Percentiles rank a stretch among this genome's conserved stretches.
Evolutionary conservation across 73 alveolate species (phyloP).

Genomic region (Stentor coeruleus): DNA sequence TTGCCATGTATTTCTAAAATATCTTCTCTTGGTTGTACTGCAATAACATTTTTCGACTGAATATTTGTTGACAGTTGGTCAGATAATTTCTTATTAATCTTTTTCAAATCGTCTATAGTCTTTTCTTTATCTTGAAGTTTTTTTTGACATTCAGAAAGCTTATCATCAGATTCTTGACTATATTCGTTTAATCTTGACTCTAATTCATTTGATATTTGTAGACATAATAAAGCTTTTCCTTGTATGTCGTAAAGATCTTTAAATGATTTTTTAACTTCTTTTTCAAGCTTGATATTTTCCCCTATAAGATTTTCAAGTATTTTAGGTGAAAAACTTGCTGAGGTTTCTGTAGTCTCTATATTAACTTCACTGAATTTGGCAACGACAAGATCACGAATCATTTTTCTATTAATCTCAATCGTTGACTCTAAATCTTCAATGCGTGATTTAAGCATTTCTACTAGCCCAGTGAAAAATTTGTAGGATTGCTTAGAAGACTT

Average conservation of each 20-base stretch:
- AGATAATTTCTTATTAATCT: not conserved
- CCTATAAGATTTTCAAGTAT: not conserved
- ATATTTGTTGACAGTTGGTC: not conserved
- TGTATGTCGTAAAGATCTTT: not conserved
- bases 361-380: not conserved
- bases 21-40: conserved; percentile 9
- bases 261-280: not conserved
- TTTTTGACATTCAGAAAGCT: not conserved
- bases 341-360: not conserved
- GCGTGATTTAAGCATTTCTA: not conserved
- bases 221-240: not conserved
- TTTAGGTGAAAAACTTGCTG: not conserved
- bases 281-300: not conserved
- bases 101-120: not conserved
- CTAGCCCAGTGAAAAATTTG: not conserved
- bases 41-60: not conserved
- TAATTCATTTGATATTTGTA: not conserved
- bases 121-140: not conserved
- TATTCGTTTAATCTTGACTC: not conserved
- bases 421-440: not conserved
- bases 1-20: not conserved
- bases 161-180: not conserved
- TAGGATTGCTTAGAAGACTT: not conserved
- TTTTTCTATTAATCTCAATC: not conserved
- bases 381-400: not conserved